Conservation (phyloP, 2,329 filamentous ascomycete genomes). For the Cadophora gregata region DNA sequence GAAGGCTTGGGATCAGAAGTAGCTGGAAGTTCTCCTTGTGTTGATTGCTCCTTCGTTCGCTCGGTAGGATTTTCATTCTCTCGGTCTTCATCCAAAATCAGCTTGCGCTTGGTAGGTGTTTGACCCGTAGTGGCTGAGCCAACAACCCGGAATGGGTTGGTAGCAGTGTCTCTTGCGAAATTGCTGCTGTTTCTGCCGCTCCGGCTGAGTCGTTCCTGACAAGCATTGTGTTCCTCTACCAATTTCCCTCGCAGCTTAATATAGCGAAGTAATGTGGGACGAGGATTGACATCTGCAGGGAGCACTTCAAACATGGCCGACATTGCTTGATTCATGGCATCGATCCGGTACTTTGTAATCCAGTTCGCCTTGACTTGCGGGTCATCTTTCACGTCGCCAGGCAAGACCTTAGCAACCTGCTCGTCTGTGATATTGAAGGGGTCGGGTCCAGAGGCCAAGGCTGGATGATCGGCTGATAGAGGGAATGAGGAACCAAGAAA, state of each 20-base stretch:
- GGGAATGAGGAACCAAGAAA: background rate
- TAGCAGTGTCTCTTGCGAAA: constrained; percentile 4
- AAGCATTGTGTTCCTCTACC: constrained; percentile 16
- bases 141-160: constrained; percentile 11
- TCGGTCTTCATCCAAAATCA: constrained; percentile 30
- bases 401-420: constrained; percentile 32
- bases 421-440: constrained; percentile 32
- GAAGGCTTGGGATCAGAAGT: background rate
- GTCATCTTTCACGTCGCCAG: constrained; percentile 33
- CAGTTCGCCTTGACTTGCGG: constrained; percentile 35
- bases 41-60: constrained; percentile 25
- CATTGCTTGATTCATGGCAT: constrained; percentile 40
- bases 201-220: constrained; percentile 2
- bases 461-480: background rate
- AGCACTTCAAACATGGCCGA: constrained; percentile 33
- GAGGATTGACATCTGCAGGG: constrained; percentile 21
- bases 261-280: constrained; percentile 25
- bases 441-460: constrained; percentile 11
- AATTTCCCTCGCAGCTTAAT: constrained; percentile 30
- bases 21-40: background rate
- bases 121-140: background rate
- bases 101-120: constrained; percentile 34
- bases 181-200: background rate
- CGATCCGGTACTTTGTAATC: constrained; percentile 40
- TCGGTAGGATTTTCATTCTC: constrained; percentile 39